Evolutionary conservation across 352 stramenopile genomes (phyloP).

Genomic region (Phytophthora tubulina): DNA sequence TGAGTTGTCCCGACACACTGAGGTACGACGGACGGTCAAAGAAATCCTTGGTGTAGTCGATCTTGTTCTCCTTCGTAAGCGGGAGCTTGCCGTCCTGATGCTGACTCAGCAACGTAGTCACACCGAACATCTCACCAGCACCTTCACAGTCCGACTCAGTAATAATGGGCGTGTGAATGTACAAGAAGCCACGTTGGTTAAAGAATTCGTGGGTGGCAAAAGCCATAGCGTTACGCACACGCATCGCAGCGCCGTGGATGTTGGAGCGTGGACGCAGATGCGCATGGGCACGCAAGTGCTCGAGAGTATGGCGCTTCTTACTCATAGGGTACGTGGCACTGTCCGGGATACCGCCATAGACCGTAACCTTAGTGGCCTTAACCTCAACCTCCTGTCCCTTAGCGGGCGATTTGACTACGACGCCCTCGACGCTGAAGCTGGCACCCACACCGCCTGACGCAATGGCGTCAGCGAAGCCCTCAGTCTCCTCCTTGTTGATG

Average conservation of each 20-base stretch:
- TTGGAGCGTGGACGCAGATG: conserved; percentile 94
- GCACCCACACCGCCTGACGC: conserved; percentile 87
- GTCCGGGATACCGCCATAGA: conserved; percentile 90
- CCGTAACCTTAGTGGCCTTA: conserved; percentile 85
- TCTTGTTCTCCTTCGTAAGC: conserved; percentile 61
- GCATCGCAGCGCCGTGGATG: conserved; percentile 92
- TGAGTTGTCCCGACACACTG: conserved; percentile 98
- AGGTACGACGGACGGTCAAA: conserved; percentile 90
- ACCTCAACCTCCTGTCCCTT: conserved; percentile 95
- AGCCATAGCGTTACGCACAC: conserved; percentile 94
- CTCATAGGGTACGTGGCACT: conserved; percentile 92
- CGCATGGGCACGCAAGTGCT: conserved; percentile 93
- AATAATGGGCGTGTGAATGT: conserved; percentile 96
- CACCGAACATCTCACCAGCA: conserved; percentile 97
- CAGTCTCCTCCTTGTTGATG: conserved; percentile 77
- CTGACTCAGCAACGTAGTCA: conserved; percentile 93
- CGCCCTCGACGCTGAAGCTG: conserved; percentile 85
- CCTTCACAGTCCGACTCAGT: conserved; percentile 98
- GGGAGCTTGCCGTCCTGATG: conserved; percentile 79
- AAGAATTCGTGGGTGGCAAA: conserved; percentile 96
- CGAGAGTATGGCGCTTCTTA: conserved; percentile 94
- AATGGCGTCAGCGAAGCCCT: conserved; percentile 83
- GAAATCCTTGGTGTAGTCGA: conserved; percentile 95
- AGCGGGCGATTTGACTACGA: conserved; percentile 87
- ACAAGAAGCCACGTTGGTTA: conserved; percentile 93